Conservation (phyloP, 176 grass and related monocot genomes). For the Ensete ventricosum region DNA sequence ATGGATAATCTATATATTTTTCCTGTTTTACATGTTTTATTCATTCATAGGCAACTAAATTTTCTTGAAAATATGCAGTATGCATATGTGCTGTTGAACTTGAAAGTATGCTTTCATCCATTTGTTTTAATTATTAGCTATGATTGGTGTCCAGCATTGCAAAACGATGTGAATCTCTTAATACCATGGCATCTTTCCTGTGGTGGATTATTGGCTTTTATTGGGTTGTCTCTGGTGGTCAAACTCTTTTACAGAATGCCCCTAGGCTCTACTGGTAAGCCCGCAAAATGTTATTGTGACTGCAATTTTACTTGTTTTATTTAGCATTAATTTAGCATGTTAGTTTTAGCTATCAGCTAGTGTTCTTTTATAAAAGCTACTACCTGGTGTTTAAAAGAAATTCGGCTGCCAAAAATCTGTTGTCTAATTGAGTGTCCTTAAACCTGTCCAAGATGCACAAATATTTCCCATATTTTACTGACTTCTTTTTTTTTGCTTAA, state of each 20-base stretch:
- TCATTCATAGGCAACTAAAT: background rate
- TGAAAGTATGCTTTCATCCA: background rate
- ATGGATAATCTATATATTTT: background rate
- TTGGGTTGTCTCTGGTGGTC: conserved; percentile 65
- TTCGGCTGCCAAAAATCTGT: background rate
- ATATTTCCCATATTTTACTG: background rate
- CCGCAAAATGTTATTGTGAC: background rate
- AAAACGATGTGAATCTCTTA: conserved; percentile 70
- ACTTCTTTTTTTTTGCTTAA: background rate
- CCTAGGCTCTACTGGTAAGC: conserved; percentile 89
- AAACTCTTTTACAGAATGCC: conserved; percentile 47
- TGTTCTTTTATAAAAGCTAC: background rate
- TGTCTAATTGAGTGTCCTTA: background rate
- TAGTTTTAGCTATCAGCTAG: background rate
- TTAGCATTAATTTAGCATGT: background rate
- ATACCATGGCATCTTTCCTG: conserved; percentile 69
- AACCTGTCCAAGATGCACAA: background rate
- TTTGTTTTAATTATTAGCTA: conserved; percentile 8
- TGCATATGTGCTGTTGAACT: background rate
- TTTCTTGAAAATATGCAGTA: background rate
- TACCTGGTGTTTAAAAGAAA: background rate
- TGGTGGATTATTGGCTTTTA: conserved; percentile 99
- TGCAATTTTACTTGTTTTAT: background rate
- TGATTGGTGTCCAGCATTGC: conserved; percentile 33
- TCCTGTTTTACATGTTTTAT: background rate